Conservation (phyloP, 2,329 filamentous ascomycete species). For the Talaromyces sp. region DNA sequence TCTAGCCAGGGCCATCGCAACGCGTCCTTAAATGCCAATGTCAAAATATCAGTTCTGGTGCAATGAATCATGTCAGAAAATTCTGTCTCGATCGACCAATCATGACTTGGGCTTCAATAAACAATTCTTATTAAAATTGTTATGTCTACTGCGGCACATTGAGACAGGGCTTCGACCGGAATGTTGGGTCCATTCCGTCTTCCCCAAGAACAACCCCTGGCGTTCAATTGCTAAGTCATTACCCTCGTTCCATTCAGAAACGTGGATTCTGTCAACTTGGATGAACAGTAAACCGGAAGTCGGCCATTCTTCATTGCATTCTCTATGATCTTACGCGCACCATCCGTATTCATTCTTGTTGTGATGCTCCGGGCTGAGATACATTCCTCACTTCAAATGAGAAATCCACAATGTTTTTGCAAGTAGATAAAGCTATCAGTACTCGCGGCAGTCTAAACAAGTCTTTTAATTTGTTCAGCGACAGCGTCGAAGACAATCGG, state of each 20-base stretch:
- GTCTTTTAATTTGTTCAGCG: conserved; percentile 12
- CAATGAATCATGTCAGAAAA: neutral
- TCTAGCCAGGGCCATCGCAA: neutral
- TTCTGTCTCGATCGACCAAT: neutral
- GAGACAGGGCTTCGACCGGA: neutral
- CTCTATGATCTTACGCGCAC: conserved; percentile 2
- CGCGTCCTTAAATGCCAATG: neutral
- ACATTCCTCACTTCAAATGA: conserved; percentile 15
- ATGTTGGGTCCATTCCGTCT: conserved; percentile 13
- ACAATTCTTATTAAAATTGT: neutral
- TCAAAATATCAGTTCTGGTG: neutral
- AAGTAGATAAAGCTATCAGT: conserved; percentile 16
- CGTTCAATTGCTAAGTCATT: conserved; percentile 1
- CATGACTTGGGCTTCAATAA: neutral
- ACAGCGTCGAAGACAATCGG: conserved; percentile 12
- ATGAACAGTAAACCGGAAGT: neutral
- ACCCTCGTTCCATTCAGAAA: neutral
- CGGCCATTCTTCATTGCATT: conserved; percentile 20
- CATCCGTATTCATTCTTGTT: conserved; percentile 14
- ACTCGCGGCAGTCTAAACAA: neutral
- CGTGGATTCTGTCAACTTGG: neutral
- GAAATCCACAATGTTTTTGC: neutral
- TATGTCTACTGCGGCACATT: neutral
- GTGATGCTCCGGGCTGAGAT: conserved; percentile 7
- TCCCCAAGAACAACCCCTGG: neutral